A percentile compares a stretch with the other conserved stretches of the same genome.
phyloP scores from a whole-genome alignment of 1,284 basidiomycete species.

The Trametes hirsuta region DNA sequence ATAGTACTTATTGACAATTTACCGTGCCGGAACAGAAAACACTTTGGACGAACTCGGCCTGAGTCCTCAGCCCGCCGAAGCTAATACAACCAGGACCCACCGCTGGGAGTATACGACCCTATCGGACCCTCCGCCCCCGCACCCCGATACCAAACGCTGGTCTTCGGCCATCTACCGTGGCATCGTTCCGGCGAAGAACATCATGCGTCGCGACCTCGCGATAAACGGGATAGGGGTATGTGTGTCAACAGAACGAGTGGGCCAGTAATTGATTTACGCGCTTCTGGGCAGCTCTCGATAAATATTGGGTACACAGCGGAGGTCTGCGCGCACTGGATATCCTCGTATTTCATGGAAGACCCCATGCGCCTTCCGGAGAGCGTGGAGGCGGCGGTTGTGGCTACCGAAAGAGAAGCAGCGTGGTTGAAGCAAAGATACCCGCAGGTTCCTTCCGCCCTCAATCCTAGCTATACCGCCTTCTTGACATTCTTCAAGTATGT shows the following conservation, averaged over 20 bases:
- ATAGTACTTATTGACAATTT: neutral
- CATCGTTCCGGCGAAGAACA: slow-evolving; percentile 57
- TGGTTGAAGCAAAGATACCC: slow-evolving; percentile 59
- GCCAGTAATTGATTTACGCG: neutral
- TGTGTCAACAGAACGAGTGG: neutral
- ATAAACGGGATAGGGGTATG: slow-evolving; percentile 61
- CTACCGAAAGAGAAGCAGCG: slow-evolving; percentile 45
- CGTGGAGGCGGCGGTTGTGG: slow-evolving; percentile 45
- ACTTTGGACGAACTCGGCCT: slow-evolving; percentile 46
- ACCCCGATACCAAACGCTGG: slow-evolving; percentile 16
- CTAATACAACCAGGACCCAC: slow-evolving; percentile 10
- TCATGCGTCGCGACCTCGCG: slow-evolving; percentile 56
- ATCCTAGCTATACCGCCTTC: slow-evolving; percentile 49
- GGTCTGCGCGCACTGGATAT: slow-evolving; percentile 62
- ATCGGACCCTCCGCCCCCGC: slow-evolving; percentile 6
- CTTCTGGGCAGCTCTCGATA: slow-evolving; percentile 41
- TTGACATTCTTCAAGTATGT: slow-evolving; percentile 51
- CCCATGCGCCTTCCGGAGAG: slow-evolving; percentile 49
- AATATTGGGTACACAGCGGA: slow-evolving; percentile 59
- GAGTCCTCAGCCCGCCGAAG: slow-evolving; percentile 33
- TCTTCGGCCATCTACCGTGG: slow-evolving; percentile 56
- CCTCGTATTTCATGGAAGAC: slow-evolving; percentile 61
- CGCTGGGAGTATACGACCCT: slow-evolving; percentile 39
- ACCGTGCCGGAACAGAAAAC: slow-evolving; percentile 32
- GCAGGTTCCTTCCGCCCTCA: slow-evolving; percentile 45